Evolutionary conservation across 371 early-diverging fungal species (phyloP).

Genomic region (Choanephora cucurbitarum): DNA sequence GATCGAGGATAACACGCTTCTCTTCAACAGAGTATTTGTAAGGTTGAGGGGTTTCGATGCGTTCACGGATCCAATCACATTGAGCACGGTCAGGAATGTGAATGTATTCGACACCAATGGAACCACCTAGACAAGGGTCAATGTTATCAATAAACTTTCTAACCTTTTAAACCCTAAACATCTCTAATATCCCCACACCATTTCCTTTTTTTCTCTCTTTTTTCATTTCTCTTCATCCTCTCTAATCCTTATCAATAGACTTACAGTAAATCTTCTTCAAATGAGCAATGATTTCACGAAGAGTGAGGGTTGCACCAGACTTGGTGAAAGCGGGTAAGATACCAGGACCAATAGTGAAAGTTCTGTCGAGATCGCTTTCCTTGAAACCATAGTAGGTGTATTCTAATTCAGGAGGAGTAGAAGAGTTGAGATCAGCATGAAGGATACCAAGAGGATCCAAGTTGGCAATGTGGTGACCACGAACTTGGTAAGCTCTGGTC

Average conservation of each 20-base stretch:
- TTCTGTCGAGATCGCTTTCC: slow-evolving; percentile 88
- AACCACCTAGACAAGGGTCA: slow-evolving; percentile 46
- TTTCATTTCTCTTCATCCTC: not conserved
- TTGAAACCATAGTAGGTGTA: slow-evolving; percentile 91
- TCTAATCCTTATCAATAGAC: slow-evolving; percentile 1
- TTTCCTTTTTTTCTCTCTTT: not conserved
- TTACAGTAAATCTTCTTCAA: slow-evolving; percentile 86
- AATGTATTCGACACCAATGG: slow-evolving; percentile 95
- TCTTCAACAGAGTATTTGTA: slow-evolving; percentile 85
- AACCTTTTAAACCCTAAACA: too few relatives aligned
- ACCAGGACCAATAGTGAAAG: slow-evolving; percentile 92
- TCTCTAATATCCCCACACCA: not conserved
- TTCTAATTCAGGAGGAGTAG: slow-evolving; percentile 84
- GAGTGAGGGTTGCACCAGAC: slow-evolving; percentile 67
- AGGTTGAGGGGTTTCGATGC: slow-evolving; percentile 88
- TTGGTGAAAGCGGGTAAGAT: slow-evolving; percentile 89
- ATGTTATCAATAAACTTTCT: not conserved
- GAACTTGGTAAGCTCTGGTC: slow-evolving; percentile 95
- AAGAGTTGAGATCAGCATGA: slow-evolving; percentile 57
- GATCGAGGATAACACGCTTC: slow-evolving; percentile 90
- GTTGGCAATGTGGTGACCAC: slow-evolving; percentile 94
- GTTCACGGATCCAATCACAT: slow-evolving; percentile 96
- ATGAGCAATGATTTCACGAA: slow-evolving; percentile 86
- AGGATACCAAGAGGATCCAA: slow-evolving; percentile 92
- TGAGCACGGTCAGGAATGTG: slow-evolving; percentile 95